Evolutionary conservation across 371 early-diverging fungal genomes (phyloP), one percentile per base, ranked within the genome.

Genomic region (Lichtheimia hyalospora): DNA sequence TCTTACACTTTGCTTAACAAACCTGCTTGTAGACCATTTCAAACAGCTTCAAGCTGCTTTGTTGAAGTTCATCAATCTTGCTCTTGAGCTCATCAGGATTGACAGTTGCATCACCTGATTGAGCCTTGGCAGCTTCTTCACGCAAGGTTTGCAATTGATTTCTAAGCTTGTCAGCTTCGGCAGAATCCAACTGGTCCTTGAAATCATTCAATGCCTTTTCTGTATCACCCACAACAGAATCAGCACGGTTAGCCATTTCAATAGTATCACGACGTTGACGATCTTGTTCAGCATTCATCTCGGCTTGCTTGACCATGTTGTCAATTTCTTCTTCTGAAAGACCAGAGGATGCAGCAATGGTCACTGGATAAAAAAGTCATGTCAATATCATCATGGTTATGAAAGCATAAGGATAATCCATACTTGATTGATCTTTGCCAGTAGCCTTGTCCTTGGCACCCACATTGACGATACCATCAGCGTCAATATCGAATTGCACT

Each of bases 401-500:
- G 6, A 21, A n/a, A 21, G 13, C 2, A 15, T 1, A 46, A 20
- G 16, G 16, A n/a, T n/a, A 16, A 46, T 43, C 64, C 70, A 67
- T 68, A 71, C 72, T 88, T 62, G 91, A 87, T 79, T 93, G 93
- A 72, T 92, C 92, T 66, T 86, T 88, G 75, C 88, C 86, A 62
- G 96, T 95, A 60, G 90, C 89, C 77, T 89, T 86, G 82, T 98
- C 97, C 80, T 91, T 91, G 66, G 99, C 99, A 62, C 87, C 82
- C 28, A 98, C 96, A 69, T 93, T 95, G 70, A 94, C 94, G 62
- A 97, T 96, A 72, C 97, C 97, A 74, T 98, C 94, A 49, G 96
- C 94, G 75, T 97, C 97, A 74, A 96, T 92, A 77, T 96, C 96
- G 72, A 97, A 97, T 54, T 93, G 89, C 44, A 98, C 96, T 66